Percentiles rank a stretch among this genome's conserved stretches.
Conservation (phyloP, 106 monocot species). For the Amphibolis antarctica region DNA sequence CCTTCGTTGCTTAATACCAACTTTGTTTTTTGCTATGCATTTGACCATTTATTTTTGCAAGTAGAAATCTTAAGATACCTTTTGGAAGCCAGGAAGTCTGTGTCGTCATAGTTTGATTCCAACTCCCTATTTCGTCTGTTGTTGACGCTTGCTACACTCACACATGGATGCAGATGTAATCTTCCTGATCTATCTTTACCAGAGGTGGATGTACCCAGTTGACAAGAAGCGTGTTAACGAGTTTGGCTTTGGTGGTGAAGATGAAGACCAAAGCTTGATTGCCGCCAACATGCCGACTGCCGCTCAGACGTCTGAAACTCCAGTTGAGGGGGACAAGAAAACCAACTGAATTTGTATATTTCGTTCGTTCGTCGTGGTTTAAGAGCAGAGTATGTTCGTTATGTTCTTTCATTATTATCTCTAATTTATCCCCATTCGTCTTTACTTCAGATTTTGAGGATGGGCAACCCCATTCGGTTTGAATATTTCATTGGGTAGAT, state of each 20-base stretch:
- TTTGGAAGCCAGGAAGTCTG: too few species aligned
- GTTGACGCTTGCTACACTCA: background rate
- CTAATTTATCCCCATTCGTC: too few species aligned
- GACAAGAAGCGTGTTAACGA: constrained; percentile 85
- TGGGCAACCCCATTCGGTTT: too few species aligned
- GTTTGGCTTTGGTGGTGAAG: constrained; percentile 94
- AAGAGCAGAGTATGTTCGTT: too few species aligned
- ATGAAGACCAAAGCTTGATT: constrained; percentile 24
- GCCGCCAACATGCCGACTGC: background rate
- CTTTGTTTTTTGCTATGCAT: too few species aligned
- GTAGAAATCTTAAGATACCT: too few species aligned
- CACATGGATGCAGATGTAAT: constrained; percentile 61
- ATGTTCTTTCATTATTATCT: too few species aligned
- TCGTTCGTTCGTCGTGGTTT: too few species aligned
- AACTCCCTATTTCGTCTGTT: background rate
- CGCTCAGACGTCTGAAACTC: constrained; percentile 18
- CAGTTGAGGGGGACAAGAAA: constrained; percentile 45
- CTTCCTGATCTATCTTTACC: constrained; percentile 90
- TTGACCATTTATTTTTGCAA: too few species aligned
- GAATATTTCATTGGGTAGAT: too few species aligned
- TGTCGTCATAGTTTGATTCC: too few species aligned
- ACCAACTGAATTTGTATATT: constrained; percentile 34
- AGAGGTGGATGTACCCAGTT: constrained; percentile 96
- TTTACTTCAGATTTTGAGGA: too few species aligned
- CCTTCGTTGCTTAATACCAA: background rate